These are phyloP conservation scores for Aspergillus ellipticus DNA, from an alignment of 495 filamentous ascomycete species.

Conservation along the genomic window DNA sequence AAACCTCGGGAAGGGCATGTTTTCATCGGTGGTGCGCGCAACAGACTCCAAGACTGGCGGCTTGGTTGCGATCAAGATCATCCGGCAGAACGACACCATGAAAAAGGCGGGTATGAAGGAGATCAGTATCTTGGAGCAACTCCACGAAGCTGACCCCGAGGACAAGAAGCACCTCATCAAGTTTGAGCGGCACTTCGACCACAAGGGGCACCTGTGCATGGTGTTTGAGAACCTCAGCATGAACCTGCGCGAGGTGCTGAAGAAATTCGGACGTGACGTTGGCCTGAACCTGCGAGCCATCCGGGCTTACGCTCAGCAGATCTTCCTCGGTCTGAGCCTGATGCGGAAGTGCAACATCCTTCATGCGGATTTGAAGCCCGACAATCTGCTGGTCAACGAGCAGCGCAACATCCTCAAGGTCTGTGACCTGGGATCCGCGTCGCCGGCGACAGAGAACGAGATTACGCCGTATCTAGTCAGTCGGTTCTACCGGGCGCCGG, in stretches of 20 bases:
- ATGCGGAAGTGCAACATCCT: conserved; percentile 89
- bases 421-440: conserved; percentile 92
- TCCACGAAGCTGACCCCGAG: conserved; percentile 77
- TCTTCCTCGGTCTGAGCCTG: conserved; percentile 81
- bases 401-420: conserved; percentile 83
- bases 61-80: conserved; percentile 87
- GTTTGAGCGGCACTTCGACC: conserved; percentile 81
- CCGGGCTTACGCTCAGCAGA: conserved; percentile 85
- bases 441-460: conserved; percentile 82
- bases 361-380: conserved; percentile 94
- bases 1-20: conserved; percentile 91
- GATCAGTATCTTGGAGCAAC: conserved; percentile 81
- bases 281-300: conserved; percentile 86
- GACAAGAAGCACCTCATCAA: conserved; percentile 91
- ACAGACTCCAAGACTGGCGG: conserved; percentile 67
- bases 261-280: conserved; percentile 91
- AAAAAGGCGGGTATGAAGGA: conserved; percentile 92
- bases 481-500: conserved; percentile 94
- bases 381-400: conserved; percentile 93
- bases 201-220: conserved; percentile 93
- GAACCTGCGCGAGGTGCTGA: conserved; percentile 91
- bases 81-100: conserved; percentile 91
- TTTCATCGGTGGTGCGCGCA: conserved; percentile 92
- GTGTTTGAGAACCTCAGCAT: conserved; percentile 93
- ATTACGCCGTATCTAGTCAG: conserved; percentile 92